Evolutionary conservation across 768 basidiomycete species (phyloP).

Genomic region (Nevesoporus exiguus): DNA sequence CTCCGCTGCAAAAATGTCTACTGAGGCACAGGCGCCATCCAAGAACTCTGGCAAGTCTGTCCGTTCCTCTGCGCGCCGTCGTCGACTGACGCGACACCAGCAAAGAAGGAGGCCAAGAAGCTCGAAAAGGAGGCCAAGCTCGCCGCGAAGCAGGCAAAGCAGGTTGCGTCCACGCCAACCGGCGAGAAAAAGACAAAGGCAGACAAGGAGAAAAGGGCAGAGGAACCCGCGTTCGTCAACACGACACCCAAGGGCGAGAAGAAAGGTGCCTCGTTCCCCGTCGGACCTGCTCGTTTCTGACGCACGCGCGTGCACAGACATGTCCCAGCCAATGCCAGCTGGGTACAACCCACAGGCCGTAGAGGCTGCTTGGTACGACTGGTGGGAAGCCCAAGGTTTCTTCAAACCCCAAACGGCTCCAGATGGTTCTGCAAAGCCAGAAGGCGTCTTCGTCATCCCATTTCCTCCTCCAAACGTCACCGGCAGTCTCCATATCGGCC

Average conservation of each 20-base stretch:
- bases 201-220: conserved; percentile 70
- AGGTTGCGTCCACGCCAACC: conserved; percentile 34
- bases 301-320: conserved; percentile 46
- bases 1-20: conserved; percentile 8
- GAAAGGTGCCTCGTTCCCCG: conserved; percentile 59
- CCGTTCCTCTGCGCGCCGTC: neutral
- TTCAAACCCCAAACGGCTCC: conserved; percentile 71
- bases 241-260: conserved; percentile 88
- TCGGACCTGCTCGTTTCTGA: neutral
- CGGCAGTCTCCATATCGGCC: conserved; percentile 92
- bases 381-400: conserved; percentile 92
- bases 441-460: conserved; percentile 80
- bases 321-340: conserved; percentile 82
- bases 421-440: conserved; percentile 55
- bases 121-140: conserved; percentile 76
- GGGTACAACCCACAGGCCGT: conserved; percentile 95
- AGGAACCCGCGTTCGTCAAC: conserved; percentile 79
- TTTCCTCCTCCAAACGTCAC: conserved; percentile 97
- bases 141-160: conserved; percentile 59
- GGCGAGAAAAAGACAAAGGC: conserved; percentile 71
- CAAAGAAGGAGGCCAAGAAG: conserved; percentile 83
- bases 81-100: conserved; percentile 34
- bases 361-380: conserved; percentile 96
- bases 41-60: conserved; percentile 42
- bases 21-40: conserved; percentile 23